Evolutionary conservation across 768 basidiomycete genomes (phyloP), one percentile per base, ranked within the genome.

Genomic region (Calvatia gigantea): DNA sequence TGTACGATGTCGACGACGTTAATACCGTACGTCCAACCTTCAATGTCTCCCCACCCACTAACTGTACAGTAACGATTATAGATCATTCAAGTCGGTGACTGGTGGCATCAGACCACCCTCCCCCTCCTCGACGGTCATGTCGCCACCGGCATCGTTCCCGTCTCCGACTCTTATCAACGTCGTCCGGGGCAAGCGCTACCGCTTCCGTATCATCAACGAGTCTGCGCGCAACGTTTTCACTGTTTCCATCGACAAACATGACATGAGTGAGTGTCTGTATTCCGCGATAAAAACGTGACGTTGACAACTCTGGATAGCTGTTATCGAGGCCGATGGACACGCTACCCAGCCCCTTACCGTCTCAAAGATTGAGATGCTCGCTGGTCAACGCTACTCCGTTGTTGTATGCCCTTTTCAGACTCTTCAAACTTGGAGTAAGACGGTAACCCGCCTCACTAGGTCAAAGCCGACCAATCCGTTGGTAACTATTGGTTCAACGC

Each of bases 11-110:
- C 33, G 70, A 72, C 56, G 59, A 72, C 59, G 75, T 76, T 41
- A 17, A 62, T 78, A 81, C 60, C 76, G 80, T 55, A 66, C 76
- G n/a, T 77, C 81, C n/a, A n/a, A n/a, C n/a, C n/a, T n/a, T 27
- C 67, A n/a, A 49, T 70, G 17, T 60, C 4, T 63, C 0, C 23
- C 52, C 64, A 51, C 69, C 69, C 11, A 45, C 62, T 67, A 31
- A 60, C 68, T 12, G 63, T 66, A 38, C 57, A 46, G 4, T 49
- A 14, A 17, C 73, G 11, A 67, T 54, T 51, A 35, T 63, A 1
- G 74, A 75, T 0, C 47, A 77, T 21, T 68, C 73, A 69, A 2
- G 42, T 75, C 23, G 59, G 62, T 19, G 77, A 77, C 44, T 78
- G 76, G 73, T 65, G 64, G 56, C 68, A 64, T 31, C 51, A 37